Conservation (phyloP, 2,329 filamentous ascomycete genomes). For the Xylariaceae sp. region DNA sequence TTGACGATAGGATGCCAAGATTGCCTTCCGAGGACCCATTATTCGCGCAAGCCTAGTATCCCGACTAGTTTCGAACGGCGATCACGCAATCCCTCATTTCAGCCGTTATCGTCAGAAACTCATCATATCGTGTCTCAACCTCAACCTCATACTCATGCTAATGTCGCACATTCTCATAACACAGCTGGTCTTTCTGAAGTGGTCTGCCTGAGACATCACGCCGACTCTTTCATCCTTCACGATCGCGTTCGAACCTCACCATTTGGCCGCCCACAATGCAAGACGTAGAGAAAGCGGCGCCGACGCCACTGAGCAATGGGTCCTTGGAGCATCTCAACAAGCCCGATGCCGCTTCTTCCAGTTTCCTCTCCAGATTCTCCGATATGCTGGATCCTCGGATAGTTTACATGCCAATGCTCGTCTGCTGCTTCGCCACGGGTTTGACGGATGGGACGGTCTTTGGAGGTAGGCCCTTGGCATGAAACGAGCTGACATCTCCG, state of each 20-base stretch:
- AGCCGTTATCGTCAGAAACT: not conserved
- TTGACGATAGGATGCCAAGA: too few species aligned
- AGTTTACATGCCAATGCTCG: constrained; percentile 23
- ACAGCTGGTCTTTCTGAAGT: too few species aligned
- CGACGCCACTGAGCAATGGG: not conserved
- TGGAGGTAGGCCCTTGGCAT: constrained; percentile 17
- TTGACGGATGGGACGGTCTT: constrained; percentile 30
- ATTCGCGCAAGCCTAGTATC: not conserved
- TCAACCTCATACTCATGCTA: too few species aligned
- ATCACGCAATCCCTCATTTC: not conserved
- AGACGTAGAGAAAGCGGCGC: constrained; percentile 23
- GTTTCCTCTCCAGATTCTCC: constrained; percentile 17
- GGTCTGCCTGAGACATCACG: too few species aligned
- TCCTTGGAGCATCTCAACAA: constrained; percentile 8
- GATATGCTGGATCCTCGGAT: constrained; percentile 18
- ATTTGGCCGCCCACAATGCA: constrained; percentile 10
- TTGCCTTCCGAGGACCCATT: too few species aligned
- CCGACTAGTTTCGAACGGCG: too few species aligned
- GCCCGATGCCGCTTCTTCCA: not conserved
- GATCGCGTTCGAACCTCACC: too few species aligned
- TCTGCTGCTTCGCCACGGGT: constrained; percentile 28
- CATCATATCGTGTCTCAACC: too few species aligned
- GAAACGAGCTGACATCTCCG: not conserved
- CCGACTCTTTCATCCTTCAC: too few species aligned
- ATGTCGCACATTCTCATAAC: too few species aligned